These are phyloP conservation scores for Annulohypoxylon stygium DNA, from an alignment of 495 filamentous ascomycete genomes.

Conservation along the genomic window DNA sequence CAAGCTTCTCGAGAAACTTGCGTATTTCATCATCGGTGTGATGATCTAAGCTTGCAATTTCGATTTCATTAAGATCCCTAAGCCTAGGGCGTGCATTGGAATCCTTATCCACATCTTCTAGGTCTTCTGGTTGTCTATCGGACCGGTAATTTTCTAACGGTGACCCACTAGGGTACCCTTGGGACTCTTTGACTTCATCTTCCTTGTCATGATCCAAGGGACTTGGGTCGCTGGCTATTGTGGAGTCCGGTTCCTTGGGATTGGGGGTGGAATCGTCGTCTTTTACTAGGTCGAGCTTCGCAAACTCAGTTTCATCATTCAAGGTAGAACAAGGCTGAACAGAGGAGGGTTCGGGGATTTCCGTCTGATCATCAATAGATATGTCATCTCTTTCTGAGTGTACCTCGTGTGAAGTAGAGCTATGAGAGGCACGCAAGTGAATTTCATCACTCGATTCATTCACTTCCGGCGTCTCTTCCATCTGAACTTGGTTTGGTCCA, in stretches of 20 bases:
- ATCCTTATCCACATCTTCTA: conserved; percentile 10
- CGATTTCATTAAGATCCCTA: not conserved
- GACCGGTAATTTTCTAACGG: conserved; percentile 5
- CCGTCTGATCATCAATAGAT: conserved; percentile 15
- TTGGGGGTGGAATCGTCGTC: conserved; percentile 1
- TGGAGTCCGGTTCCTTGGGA: conserved; percentile 5
- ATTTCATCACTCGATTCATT: conserved; percentile 14
- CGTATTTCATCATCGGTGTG: conserved; percentile 14
- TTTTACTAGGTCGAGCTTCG: conserved; percentile 2
- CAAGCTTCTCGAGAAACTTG: conserved; percentile 38
- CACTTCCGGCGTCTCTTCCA: conserved; percentile 18
- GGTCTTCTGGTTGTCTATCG: conserved; percentile 11
- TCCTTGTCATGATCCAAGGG: not conserved
- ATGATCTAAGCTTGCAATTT: conserved; percentile 1
- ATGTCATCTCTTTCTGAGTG: not conserved
- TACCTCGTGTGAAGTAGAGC: not conserved
- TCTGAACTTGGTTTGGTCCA: conserved; percentile 24
- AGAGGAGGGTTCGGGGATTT: conserved; percentile 11
- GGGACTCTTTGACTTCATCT: conserved; percentile 15
- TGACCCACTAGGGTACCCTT: not conserved
- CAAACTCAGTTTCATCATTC: not conserved
- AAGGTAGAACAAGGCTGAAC: not conserved
- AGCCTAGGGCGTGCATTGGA: conserved; percentile 8
- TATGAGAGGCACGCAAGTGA: conserved; percentile 4
- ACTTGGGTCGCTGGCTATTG: not conserved